Percentiles rank a stretch among this genome's conserved stretches.
Evolutionary conservation across 2,329 filamentous ascomycete genomes (phyloP).

Genomic region (Beauveria bassiana): DNA sequence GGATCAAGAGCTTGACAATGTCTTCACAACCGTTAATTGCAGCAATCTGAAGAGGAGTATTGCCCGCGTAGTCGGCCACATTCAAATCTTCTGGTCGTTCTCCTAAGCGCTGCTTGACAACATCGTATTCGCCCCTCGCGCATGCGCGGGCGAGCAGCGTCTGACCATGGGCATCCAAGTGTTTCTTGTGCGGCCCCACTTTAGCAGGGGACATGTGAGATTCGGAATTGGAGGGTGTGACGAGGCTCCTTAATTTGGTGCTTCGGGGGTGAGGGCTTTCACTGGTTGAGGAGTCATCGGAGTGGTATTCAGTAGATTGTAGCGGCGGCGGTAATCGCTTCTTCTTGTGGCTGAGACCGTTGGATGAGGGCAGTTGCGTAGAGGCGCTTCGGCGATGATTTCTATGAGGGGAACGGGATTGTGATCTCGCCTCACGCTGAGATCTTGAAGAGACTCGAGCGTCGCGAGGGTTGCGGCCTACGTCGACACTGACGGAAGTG

Average conservation of each 20-base stretch:
- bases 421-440: slow-evolving; percentile 24
- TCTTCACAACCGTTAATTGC: slow-evolving; percentile 78
- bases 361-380: slow-evolving; percentile 50
- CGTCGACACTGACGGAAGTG: slow-evolving; percentile 35
- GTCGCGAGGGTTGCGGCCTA: slow-evolving; percentile 24
- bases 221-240: slow-evolving; percentile 49
- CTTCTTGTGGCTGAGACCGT: slow-evolving; percentile 52
- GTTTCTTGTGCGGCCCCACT: slow-evolving; percentile 69
- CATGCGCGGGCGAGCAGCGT: slow-evolving; percentile 87
- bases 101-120: slow-evolving; percentile 63
- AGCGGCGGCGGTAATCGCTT: slow-evolving; percentile 54
- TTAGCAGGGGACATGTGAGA: slow-evolving; percentile 59
- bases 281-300: slow-evolving; percentile 57
- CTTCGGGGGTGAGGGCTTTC: slow-evolving; percentile 52
- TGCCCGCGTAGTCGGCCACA: slow-evolving; percentile 87
- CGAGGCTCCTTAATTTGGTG: slow-evolving; percentile 48
- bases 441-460: slow-evolving; percentile 26
- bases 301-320: slow-evolving; percentile 56
- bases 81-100: slow-evolving; percentile 85
- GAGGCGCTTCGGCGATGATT: slow-evolving; percentile 57
- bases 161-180: slow-evolving; percentile 85
- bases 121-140: slow-evolving; percentile 74
- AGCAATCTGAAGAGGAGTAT: slow-evolving; percentile 90
- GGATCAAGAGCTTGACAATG: slow-evolving; percentile 80
- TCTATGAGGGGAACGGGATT: slow-evolving; percentile 51